phyloP scores from a whole-genome alignment of 305 asterid species.

The Striga hermonthica region DNA sequence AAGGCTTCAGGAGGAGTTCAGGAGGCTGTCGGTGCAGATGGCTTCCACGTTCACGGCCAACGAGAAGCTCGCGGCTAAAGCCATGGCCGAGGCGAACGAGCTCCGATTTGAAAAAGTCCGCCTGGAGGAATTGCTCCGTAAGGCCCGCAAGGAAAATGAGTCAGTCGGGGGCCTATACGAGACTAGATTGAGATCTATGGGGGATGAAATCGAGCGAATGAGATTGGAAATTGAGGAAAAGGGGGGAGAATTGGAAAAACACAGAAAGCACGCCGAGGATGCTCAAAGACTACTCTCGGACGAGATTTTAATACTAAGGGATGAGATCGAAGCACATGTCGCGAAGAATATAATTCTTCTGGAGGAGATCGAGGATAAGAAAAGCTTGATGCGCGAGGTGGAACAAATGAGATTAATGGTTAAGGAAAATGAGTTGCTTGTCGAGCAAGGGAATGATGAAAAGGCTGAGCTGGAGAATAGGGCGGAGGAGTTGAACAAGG shows the following conservation, averaged over 20 bases:
- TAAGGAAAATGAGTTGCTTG: constrained; percentile 47
- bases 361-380: constrained; percentile 44
- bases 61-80: constrained; percentile 74
- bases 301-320: constrained; percentile 33
- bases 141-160: constrained; percentile 50
- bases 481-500: constrained; percentile 47
- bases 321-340: constrained; percentile 39
- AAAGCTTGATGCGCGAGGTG: constrained; percentile 39
- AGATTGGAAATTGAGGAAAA: constrained; percentile 49
- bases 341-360: constrained; percentile 39
- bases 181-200: constrained; percentile 33
- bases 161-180: too few species aligned
- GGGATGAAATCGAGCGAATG: constrained; percentile 41
- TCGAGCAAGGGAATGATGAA: constrained; percentile 47
- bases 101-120: constrained; percentile 56
- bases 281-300: too few species aligned
- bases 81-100: constrained; percentile 74
- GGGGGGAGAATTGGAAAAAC: constrained; percentile 42
- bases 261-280: constrained; percentile 25
- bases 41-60: constrained; percentile 77
- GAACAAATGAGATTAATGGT: constrained; percentile 46
- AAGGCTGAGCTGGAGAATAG: constrained; percentile 49
- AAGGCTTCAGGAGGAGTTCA: constrained; percentile 81
- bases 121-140: constrained; percentile 56
- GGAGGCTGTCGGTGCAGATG: constrained; percentile 81